A percentile compares a stretch with the other conserved stretches of the same genome.
Conservation (phyloP, 2,329 filamentous ascomycete species). For the Venturia oleaginea region DNA sequence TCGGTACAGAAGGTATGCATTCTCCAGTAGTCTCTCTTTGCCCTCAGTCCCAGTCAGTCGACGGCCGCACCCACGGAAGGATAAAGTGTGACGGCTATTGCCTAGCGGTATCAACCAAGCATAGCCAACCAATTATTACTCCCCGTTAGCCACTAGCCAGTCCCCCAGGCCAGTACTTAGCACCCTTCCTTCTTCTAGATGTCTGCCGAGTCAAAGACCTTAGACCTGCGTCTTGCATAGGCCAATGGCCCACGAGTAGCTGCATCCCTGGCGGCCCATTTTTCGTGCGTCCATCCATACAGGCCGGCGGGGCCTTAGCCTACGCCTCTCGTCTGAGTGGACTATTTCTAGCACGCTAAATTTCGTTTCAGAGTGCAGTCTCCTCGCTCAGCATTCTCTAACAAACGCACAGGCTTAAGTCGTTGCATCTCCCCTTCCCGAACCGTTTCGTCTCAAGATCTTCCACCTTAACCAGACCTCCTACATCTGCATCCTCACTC, state of each 20-base stretch:
- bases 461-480: not conserved
- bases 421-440: conserved; percentile 2
- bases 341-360: not conserved
- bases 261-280: not conserved
- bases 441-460: conserved; percentile 12
- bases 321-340: not conserved
- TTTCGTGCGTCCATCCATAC: not conserved
- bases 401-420: conserved; percentile 8
- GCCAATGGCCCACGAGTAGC: not conserved
- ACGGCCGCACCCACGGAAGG: too few species aligned
- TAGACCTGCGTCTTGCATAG: not conserved
- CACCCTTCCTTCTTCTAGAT: not conserved
- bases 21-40: not conserved
- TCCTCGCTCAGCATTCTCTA: conserved; percentile 8
- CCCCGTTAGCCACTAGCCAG: not conserved
- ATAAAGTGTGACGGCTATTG: not conserved
- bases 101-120: not conserved
- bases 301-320: not conserved
- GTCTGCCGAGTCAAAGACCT: not conserved
- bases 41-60: too few species aligned
- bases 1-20: not conserved
- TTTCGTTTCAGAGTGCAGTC: conserved; percentile 1
- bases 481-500: not conserved
- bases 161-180: not conserved
- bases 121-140: not conserved